These are phyloP conservation scores for Leishmania tarentolae DNA, from an alignment of 208 protist genomes.

Conservation along the genomic window DNA sequence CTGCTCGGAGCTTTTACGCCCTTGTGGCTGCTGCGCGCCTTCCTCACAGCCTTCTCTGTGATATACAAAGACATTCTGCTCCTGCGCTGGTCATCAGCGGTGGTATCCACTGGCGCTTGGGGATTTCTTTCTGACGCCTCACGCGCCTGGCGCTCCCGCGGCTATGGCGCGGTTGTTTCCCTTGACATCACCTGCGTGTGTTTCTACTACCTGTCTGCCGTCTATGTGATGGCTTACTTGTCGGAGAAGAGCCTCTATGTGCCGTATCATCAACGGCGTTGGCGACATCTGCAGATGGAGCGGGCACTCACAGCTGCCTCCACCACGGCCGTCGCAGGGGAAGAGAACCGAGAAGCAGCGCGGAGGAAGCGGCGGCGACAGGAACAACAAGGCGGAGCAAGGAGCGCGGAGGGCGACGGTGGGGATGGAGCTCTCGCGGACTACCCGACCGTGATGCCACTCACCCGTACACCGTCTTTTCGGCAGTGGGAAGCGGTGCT, in stretches of 20 bases:
- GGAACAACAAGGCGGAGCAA: neutral
- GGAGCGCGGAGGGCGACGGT: neutral
- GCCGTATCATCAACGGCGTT: constrained; percentile 37
- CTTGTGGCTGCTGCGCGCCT: constrained; percentile 39
- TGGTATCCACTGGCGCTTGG: neutral
- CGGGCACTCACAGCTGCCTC: constrained; percentile 1
- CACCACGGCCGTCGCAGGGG: neutral
- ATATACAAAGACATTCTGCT: constrained; percentile 52
- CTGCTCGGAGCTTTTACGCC: constrained; percentile 24
- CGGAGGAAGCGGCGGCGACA: neutral
- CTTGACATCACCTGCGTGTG: constrained; percentile 46
- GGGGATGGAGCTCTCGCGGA: neutral
- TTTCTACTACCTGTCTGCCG: constrained; percentile 30
- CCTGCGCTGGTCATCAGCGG: constrained; percentile 12
- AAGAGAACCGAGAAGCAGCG: neutral
- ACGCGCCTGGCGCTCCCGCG: constrained; percentile 44
- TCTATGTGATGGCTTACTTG: constrained; percentile 45
- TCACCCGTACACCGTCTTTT: constrained; percentile 28
- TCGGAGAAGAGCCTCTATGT: constrained; percentile 57
- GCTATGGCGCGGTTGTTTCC: constrained; percentile 39
- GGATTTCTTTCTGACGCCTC: neutral
- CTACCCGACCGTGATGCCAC: constrained; percentile 10
- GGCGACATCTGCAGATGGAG: constrained; percentile 26
- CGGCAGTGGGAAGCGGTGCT: constrained; percentile 15
- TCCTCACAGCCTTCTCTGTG: constrained; percentile 49